Conservation (phyloP, 106 monocot species). For the Dendrobium chrysotoxum region DNA sequence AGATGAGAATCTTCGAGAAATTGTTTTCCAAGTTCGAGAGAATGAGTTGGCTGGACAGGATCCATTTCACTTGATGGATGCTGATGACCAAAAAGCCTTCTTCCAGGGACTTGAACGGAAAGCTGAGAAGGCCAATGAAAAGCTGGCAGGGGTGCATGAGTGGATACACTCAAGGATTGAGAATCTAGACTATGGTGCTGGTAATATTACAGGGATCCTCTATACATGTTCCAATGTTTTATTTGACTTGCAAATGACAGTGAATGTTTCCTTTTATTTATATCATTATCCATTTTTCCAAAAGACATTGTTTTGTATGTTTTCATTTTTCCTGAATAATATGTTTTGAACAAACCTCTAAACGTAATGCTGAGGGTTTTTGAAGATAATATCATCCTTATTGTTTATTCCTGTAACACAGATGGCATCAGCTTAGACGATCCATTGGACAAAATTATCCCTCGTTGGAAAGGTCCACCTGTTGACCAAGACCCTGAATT, state of each 20-base stretch:
- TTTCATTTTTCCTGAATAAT: background rate
- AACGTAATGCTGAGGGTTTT: background rate
- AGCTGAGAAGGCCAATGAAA: conserved; percentile 61
- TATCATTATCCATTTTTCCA: background rate
- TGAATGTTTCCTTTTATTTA: background rate
- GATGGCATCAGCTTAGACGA: conserved; percentile 84
- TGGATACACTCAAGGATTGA: conserved; percentile 74
- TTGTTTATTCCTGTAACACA: conserved; percentile 18
- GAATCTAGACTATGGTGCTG: conserved; percentile 77
- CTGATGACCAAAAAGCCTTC: conserved; percentile 48
- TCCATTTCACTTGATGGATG: conserved; percentile 70
- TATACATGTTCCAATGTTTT: background rate
- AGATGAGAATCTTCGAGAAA: conserved; percentile 64
- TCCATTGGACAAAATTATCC: conserved; percentile 63
- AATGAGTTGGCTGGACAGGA: conserved; percentile 71
- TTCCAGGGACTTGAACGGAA: conserved; percentile 63
- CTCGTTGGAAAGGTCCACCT: conserved; percentile 68
- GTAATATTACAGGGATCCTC: conserved; percentile 20
- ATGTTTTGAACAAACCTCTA: background rate
- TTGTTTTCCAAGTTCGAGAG: conserved; percentile 72
- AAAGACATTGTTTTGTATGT: background rate
- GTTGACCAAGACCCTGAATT: conserved; percentile 39
- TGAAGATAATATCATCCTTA: background rate
- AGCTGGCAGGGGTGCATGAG: conserved; percentile 56
- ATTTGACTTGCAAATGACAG: background rate